These are phyloP conservation scores for Pigoraptor vietnamica DNA, from an alignment of 78 protist genomes.

Conservation along the genomic window DNA sequence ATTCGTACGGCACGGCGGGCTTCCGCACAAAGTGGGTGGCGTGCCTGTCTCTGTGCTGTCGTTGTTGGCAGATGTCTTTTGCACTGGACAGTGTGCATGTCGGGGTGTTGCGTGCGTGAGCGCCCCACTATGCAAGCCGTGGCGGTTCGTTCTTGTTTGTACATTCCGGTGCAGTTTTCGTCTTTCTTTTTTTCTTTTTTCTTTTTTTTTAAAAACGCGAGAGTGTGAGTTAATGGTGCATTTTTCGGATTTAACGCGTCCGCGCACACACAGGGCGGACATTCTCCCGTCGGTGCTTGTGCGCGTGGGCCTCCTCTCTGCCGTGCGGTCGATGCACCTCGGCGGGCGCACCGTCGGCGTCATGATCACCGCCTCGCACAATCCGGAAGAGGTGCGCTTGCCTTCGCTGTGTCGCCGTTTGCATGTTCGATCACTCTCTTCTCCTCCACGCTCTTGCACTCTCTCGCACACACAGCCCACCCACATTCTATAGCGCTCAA, in stretches of 20 bases:
- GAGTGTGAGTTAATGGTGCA: background rate
- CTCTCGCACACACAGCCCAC: background rate
- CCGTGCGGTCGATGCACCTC: constrained; percentile 4
- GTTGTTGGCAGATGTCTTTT: background rate
- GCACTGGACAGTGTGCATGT: background rate
- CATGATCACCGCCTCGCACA: constrained; percentile 74
- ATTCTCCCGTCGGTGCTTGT: background rate
- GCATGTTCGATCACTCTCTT: no score
- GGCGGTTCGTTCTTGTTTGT: background rate
- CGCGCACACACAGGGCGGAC: background rate
- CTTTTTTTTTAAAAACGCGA: background rate
- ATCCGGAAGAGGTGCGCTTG: constrained; percentile 21
- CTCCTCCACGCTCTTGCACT: no score
- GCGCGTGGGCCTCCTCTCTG: constrained; percentile 37
- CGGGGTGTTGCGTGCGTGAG: no score
- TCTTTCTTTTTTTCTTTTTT: background rate
- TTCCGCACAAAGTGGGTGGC: constrained; percentile 9
- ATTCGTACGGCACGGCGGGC: constrained; percentile 32
- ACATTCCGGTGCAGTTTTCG: background rate
- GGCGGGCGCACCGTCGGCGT: constrained; percentile 30
- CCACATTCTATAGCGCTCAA: background rate
- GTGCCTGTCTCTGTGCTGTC: background rate
- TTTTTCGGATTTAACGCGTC: background rate
- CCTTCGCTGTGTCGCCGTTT: background rate
- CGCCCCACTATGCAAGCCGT: no score